Evolutionary conservation across 768 basidiomycete species (phyloP).

Genomic region (Trametes cinnabarina): DNA sequence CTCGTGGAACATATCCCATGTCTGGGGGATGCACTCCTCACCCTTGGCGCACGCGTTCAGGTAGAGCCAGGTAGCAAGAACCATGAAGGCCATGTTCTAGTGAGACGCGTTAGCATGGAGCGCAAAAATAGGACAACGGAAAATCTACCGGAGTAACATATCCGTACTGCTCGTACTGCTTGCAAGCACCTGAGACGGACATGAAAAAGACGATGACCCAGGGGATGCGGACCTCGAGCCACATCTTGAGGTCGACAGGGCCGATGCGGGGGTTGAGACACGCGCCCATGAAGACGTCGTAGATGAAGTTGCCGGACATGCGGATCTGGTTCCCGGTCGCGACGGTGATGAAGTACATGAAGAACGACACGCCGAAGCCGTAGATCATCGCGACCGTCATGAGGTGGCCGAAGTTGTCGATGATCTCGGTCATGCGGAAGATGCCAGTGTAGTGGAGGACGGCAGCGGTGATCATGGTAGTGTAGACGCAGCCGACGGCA

Average conservation of each 20-base stretch:
- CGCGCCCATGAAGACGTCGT: slow-evolving; percentile 97
- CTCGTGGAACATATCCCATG: slow-evolving; percentile 99
- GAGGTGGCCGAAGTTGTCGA: slow-evolving; percentile 93
- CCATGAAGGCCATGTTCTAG: slow-evolving; percentile 96
- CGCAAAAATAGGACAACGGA: neutral
- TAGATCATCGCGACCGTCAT: slow-evolving; percentile 96
- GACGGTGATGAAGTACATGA: slow-evolving; percentile 78
- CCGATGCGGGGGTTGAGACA: slow-evolving; percentile 91
- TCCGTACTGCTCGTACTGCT: slow-evolving; percentile 91
- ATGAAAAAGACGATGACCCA: slow-evolving; percentile 97
- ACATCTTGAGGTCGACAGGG: slow-evolving; percentile 95
- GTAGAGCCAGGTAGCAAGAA: slow-evolving; percentile 93
- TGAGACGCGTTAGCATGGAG: neutral
- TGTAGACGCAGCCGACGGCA: slow-evolving; percentile 81
- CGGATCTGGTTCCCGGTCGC: slow-evolving; percentile 77
- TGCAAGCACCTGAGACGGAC: slow-evolving; percentile 87
- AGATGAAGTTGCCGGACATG: slow-evolving; percentile 93
- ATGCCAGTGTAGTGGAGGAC: slow-evolving; percentile 73
- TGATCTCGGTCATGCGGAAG: slow-evolving; percentile 91
- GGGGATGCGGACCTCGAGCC: slow-evolving; percentile 94
- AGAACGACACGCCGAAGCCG: slow-evolving; percentile 78
- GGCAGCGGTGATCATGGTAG: slow-evolving; percentile 72
- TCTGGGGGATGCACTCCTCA: slow-evolving; percentile 93
- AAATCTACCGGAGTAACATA: slow-evolving; percentile 85
- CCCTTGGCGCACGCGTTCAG: slow-evolving; percentile 95